A percentile compares a stretch with the other conserved stretches of the same genome.
Conservation (phyloP, 208 protist species). For the Wallacemonas sp. region DNA sequence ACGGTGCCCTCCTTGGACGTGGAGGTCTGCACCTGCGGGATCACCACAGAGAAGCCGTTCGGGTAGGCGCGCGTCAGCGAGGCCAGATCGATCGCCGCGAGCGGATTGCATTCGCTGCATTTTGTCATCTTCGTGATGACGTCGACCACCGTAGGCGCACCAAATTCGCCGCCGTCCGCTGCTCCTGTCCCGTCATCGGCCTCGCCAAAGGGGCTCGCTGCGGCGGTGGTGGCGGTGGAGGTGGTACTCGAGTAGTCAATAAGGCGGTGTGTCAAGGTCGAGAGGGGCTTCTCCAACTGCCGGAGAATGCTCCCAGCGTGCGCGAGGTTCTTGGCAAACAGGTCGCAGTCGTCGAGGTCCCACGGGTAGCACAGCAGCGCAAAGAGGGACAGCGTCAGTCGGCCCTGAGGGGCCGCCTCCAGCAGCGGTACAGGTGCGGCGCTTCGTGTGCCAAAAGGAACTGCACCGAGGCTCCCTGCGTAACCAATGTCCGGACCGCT, state of each 20-base stretch:
- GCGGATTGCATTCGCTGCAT: slow-evolving; percentile 32
- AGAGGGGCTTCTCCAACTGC: slow-evolving; percentile 44
- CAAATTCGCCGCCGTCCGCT: too few relatives aligned
- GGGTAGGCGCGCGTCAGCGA: slow-evolving; percentile 75
- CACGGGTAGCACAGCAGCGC: slow-evolving; percentile 82
- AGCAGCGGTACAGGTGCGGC: slow-evolving; percentile 26
- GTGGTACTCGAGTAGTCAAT: slow-evolving; percentile 7
- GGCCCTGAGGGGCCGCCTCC: slow-evolving; percentile 41
- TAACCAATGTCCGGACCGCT: too few relatives aligned
- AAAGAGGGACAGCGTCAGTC: slow-evolving; percentile 60
- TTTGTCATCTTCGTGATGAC: too few relatives aligned
- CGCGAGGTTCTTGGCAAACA: slow-evolving; percentile 46
- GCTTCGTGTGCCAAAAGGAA: background rate
- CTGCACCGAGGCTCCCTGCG: too few relatives aligned
- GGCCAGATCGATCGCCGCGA: slow-evolving; percentile 60
- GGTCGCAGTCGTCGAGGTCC: slow-evolving; percentile 79
- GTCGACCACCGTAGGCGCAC: too few relatives aligned
- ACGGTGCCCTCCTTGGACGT: slow-evolving; percentile 59
- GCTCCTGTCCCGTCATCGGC: background rate
- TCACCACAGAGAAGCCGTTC: slow-evolving; percentile 83
- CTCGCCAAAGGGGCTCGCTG: background rate
- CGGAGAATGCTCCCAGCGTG: slow-evolving; percentile 53
- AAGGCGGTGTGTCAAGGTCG: background rate
- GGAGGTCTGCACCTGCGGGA: slow-evolving; percentile 67
- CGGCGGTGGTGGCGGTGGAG: background rate